These are phyloP conservation scores for Pseudonitzschia multistriata DNA, from an alignment of 108 stramenopile genomes.

Conservation along the genomic window DNA sequence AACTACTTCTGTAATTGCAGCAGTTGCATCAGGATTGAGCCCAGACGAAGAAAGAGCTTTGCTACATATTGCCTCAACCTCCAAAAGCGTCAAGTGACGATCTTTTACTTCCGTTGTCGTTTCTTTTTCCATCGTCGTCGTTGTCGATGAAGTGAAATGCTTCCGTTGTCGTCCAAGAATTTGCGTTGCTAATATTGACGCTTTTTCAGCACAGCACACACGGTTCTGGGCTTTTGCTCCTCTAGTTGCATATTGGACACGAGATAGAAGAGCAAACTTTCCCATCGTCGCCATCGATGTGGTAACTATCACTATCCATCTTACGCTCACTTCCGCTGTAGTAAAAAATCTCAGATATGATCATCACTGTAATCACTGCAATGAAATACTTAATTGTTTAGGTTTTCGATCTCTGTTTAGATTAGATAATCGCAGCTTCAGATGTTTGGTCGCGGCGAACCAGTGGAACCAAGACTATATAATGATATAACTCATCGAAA, in stretches of 20 bases:
- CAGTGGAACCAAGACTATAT: too few relatives aligned
- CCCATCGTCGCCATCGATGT: neutral
- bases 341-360: too few relatives aligned
- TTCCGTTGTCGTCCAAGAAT: neutral
- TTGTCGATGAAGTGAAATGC: neutral
- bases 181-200: neutral
- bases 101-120: neutral
- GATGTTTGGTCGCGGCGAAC: too few relatives aligned
- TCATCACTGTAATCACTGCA: too few relatives aligned
- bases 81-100: neutral
- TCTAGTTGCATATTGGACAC: neutral
- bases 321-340: too few relatives aligned
- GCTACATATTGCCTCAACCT: conserved; percentile 2
- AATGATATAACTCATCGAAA: too few relatives aligned
- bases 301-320: too few relatives aligned
- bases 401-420: too few relatives aligned
- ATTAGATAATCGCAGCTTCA: too few relatives aligned
- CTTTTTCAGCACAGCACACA: neutral
- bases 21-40: conserved; percentile 1
- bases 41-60: conserved; percentile 5
- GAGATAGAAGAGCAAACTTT: neutral
- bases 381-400: too few relatives aligned
- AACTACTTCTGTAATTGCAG: conserved; percentile 9
- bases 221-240: neutral
- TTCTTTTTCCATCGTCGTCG: neutral